phyloP scores from a whole-genome alignment of 2,329 filamentous ascomycete species.

The Alternaria postmessia region DNA sequence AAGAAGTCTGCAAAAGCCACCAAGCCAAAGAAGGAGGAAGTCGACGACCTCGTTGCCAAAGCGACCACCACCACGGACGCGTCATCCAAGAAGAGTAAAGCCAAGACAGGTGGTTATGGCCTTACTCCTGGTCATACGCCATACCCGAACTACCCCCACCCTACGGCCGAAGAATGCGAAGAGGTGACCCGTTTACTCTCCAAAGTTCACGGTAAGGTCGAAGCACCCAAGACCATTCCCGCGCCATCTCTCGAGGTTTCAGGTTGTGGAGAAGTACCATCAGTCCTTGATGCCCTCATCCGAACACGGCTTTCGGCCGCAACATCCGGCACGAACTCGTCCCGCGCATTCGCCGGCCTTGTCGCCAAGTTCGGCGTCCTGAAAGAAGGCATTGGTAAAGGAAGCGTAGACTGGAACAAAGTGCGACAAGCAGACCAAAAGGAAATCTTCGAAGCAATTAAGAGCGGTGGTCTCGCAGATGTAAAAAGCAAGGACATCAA shows the following conservation, averaged over 20 bases:
- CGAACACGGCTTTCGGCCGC: conserved; percentile 69
- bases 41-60: conserved; percentile 37
- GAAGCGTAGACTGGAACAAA: conserved; percentile 78
- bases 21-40: conserved; percentile 31
- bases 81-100: conserved; percentile 44
- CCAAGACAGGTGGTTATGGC: conserved; percentile 55
- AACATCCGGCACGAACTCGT: conserved; percentile 68
- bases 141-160: conserved; percentile 71
- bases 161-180: conserved; percentile 73
- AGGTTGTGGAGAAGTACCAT: conserved; percentile 73
- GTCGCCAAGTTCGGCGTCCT: conserved; percentile 70
- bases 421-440: conserved; percentile 67
- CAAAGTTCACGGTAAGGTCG: conserved; percentile 70
- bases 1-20: conserved; percentile 32
- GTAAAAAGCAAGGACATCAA: conserved; percentile 78
- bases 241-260: conserved; percentile 74
- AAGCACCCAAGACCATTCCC: conserved; percentile 71
- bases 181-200: conserved; percentile 73
- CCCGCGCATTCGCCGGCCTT: conserved; percentile 71
- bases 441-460: conserved; percentile 74
- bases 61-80: conserved; percentile 36
- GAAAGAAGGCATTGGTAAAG: conserved; percentile 69
- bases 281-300: conserved; percentile 69
- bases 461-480: conserved; percentile 73
- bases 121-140: conserved; percentile 64